Percentiles rank a stretch among this genome's conserved stretches.
Conservation (phyloP, 768 basidiomycete genomes). For the Phlegmacium glaucopus region DNA sequence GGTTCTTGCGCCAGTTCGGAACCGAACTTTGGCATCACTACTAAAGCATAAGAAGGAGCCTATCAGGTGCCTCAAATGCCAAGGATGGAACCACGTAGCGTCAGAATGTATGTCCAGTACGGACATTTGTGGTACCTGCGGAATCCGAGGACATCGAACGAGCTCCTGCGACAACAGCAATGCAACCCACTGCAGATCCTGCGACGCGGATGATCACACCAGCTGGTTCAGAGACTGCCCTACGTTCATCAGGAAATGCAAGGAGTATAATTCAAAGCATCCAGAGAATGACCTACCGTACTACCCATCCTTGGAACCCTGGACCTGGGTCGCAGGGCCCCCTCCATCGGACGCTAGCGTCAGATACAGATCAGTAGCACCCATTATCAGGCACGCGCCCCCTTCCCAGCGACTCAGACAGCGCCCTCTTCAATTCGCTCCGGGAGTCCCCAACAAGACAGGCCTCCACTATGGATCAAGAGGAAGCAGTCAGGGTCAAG, state of each 20-base stretch:
- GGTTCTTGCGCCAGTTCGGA: too few species aligned
- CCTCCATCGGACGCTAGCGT: background rate
- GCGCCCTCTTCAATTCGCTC: too few species aligned
- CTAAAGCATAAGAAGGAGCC: too few species aligned
- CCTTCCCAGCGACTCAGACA: too few species aligned
- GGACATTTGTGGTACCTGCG: slow-evolving; percentile 11
- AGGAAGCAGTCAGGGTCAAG: too few species aligned
- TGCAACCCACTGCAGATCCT: slow-evolving; percentile 6
- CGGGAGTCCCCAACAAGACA: too few species aligned
- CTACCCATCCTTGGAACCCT: slow-evolving; percentile 3
- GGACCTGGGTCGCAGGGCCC: background rate
- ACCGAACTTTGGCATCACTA: too few species aligned
- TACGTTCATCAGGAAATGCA: slow-evolving; percentile 9
- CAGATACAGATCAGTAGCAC: background rate
- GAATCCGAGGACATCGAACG: slow-evolving; percentile 2
- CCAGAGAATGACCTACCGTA: slow-evolving; percentile 15
- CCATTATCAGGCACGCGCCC: background rate
- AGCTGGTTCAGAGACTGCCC: slow-evolving; percentile 20
- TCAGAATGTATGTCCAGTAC: slow-evolving; percentile 3
- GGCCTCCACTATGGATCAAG: too few species aligned
- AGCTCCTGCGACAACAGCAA: background rate
- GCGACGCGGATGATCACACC: slow-evolving; percentile 9
- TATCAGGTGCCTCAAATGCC: too few species aligned
- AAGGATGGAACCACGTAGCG: too few species aligned
- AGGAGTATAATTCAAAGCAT: slow-evolving; percentile 1